Conservation (phyloP, 1,139 yeast genomes). For the Trichomonascaceae sp. region DNA sequence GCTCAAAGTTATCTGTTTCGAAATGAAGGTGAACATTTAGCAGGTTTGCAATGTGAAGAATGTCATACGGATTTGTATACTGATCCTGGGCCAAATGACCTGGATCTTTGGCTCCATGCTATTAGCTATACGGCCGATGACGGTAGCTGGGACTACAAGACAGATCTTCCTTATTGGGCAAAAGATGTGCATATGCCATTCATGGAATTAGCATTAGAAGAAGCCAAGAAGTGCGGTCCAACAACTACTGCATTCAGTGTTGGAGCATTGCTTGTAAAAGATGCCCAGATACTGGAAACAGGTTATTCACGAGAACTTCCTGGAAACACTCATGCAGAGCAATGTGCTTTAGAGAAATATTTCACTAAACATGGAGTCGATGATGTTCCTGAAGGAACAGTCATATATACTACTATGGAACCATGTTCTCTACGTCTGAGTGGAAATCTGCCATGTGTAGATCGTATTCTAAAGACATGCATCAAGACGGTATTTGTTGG, state of each 20-base stretch:
- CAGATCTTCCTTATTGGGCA: conserved; percentile 88
- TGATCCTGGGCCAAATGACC: conserved; percentile 83
- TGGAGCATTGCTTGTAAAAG: conserved; percentile 77
- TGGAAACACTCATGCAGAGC: conserved; percentile 98
- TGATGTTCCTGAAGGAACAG: conserved; percentile 68
- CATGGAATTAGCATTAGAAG: conserved; percentile 59
- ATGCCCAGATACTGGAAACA: conserved; percentile 59
- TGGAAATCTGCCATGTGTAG: conserved; percentile 86
- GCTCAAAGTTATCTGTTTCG: conserved; percentile 61
- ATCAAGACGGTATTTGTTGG: conserved; percentile 85
- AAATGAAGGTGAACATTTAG: conserved; percentile 50
- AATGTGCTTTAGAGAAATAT: conserved; percentile 82
- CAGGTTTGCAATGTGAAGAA: conserved; percentile 52
- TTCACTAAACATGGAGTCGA: conserved; percentile 35
- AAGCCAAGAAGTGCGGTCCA: conserved; percentile 77
- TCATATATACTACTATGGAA: conserved; percentile 93
- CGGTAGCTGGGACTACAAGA: conserved; percentile 66
- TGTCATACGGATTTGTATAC: conserved; percentile 74
- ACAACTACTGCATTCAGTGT: conserved; percentile 88
- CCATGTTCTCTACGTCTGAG: conserved; percentile 89
- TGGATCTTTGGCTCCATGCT: conserved; percentile 89
- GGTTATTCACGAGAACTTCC: conserved; percentile 89
- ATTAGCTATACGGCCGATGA: conserved; percentile 56
- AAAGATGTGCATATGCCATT: conserved; percentile 47
- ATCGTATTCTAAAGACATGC: conserved; percentile 55